Evolutionary conservation across 2,329 filamentous ascomycete species (phyloP).

Genomic region (Epichloe scottii): DNA sequence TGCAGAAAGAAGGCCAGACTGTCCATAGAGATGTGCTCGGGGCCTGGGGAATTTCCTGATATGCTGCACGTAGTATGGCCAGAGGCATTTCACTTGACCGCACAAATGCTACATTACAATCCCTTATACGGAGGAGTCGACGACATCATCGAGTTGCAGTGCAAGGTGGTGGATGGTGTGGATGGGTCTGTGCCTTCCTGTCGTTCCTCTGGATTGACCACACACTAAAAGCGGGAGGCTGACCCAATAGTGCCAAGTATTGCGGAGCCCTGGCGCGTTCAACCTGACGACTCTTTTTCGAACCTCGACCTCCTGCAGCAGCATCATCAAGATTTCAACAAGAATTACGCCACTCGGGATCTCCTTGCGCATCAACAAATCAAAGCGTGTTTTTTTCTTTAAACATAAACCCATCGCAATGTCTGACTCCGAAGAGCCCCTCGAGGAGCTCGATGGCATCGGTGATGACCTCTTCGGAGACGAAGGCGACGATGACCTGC

Average conservation of each 20-base stretch:
- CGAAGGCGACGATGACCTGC: constrained; percentile 42
- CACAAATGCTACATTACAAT: too few species aligned
- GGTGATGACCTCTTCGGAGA: constrained; percentile 53
- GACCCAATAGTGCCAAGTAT: neutral
- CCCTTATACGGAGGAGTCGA: too few species aligned
- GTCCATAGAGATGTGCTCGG: constrained; percentile 3
- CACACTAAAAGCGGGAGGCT: too few species aligned
- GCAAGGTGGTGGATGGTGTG: too few species aligned
- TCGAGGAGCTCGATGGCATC: constrained; percentile 37
- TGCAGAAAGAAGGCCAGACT: neutral
- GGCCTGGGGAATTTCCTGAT: constrained; percentile 1
- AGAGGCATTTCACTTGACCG: too few species aligned
- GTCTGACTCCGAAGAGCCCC: constrained; percentile 44
- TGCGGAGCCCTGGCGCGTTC: neutral
- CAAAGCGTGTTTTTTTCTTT: neutral
- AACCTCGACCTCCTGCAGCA: neutral
- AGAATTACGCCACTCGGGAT: neutral
- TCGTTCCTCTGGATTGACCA: too few species aligned
- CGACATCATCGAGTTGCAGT: too few species aligned
- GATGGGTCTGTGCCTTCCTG: too few species aligned
- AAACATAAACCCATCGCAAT: constrained; percentile 20
- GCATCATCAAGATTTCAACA: neutral
- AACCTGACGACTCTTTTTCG: neutral
- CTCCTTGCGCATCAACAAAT: neutral
- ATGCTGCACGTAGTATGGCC: too few species aligned